Evolutionary conservation across 768 basidiomycete species (phyloP).

Genomic region (Mycena indigotica): DNA sequence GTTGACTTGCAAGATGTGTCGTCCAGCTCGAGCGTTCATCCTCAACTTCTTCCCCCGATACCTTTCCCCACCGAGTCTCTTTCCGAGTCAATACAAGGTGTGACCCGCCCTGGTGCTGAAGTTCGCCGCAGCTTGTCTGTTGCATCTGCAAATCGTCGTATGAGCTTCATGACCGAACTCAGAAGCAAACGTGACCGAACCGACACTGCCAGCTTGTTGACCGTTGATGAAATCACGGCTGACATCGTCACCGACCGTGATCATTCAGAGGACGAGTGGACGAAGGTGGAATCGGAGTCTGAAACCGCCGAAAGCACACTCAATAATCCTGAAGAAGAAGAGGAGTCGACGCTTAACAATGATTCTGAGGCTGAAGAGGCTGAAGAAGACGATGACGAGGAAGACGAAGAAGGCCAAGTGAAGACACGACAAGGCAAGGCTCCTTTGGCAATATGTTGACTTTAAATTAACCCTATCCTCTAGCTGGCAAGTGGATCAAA

Average conservation of each 20-base stretch:
- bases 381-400: slow-evolving; percentile 53
- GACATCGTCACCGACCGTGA: slow-evolving; percentile 73
- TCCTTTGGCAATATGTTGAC: not conserved
- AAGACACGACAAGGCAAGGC: slow-evolving; percentile 45
- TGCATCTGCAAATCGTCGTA: slow-evolving; percentile 55
- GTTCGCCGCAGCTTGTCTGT: slow-evolving; percentile 42
- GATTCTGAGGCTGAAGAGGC: slow-evolving; percentile 45
- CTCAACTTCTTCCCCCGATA: slow-evolving; percentile 75
- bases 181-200: slow-evolving; percentile 81
- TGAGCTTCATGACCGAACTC: slow-evolving; percentile 82
- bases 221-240: slow-evolving; percentile 97
- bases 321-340: slow-evolving; percentile 38
- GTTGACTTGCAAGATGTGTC: slow-evolving; percentile 56
- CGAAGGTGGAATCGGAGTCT: slow-evolving; percentile 60
- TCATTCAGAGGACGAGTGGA: slow-evolving; percentile 69
- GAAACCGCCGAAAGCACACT: slow-evolving; percentile 36
- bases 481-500: slow-evolving; percentile 94
- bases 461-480: slow-evolving; percentile 18
- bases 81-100: slow-evolving; percentile 72
- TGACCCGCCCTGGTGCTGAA: slow-evolving; percentile 39
- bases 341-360: slow-evolving; percentile 21
- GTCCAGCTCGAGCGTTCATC: slow-evolving; percentile 33
- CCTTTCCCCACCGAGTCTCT: slow-evolving; percentile 78
- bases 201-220: slow-evolving; percentile 89
- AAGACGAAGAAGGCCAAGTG: slow-evolving; percentile 49